These are phyloP conservation scores for Magnusiomyces ingens DNA, from an alignment of 1,139 yeast genomes.

Conservation along the genomic window DNA sequence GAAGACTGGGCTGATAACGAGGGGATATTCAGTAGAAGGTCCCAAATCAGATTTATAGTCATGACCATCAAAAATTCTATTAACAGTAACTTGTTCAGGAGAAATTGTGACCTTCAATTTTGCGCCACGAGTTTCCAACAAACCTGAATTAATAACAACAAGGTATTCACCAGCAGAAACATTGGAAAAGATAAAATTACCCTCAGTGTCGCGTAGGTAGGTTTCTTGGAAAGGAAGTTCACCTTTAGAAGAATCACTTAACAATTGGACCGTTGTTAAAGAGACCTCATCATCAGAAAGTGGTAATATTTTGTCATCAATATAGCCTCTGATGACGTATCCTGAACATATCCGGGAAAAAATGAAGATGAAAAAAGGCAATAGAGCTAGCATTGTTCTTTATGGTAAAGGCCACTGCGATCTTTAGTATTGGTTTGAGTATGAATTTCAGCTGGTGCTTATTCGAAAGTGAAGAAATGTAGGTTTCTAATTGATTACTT, in stretches of 20 bases:
- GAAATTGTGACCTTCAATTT: slow-evolving; percentile 26
- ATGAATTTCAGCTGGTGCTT: too few species aligned
- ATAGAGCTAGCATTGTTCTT: neutral
- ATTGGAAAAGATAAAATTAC: slow-evolving; percentile 26
- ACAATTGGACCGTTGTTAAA: slow-evolving; percentile 11
- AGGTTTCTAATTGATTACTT: too few species aligned
- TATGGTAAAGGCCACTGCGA: too few species aligned
- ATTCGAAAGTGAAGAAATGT: too few species aligned
- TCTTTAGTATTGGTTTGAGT: too few species aligned
- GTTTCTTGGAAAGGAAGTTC: slow-evolving; percentile 12
- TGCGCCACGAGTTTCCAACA: slow-evolving; percentile 16
- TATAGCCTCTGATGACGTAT: slow-evolving; percentile 14
- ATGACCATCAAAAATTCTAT: slow-evolving; percentile 28
- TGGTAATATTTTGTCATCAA: slow-evolving; percentile 15
- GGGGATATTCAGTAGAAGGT: slow-evolving; percentile 28
- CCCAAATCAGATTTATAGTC: slow-evolving; percentile 26
- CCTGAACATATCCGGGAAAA: slow-evolving; percentile 1
- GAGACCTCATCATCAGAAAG: slow-evolving; percentile 10
- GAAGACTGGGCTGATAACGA: slow-evolving; percentile 20
- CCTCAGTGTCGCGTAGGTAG: slow-evolving; percentile 16
- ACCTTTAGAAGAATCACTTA: slow-evolving; percentile 4
- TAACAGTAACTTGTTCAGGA: slow-evolving; percentile 23
- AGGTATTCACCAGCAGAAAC: slow-evolving; percentile 27
- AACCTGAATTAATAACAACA: slow-evolving; percentile 20
- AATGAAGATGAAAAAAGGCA: neutral